Percentiles rank a stretch among this genome's conserved stretches.
phyloP scores from a whole-genome alignment of 192 early-diverging fungal species.

The Coemansia biformis region DNA sequence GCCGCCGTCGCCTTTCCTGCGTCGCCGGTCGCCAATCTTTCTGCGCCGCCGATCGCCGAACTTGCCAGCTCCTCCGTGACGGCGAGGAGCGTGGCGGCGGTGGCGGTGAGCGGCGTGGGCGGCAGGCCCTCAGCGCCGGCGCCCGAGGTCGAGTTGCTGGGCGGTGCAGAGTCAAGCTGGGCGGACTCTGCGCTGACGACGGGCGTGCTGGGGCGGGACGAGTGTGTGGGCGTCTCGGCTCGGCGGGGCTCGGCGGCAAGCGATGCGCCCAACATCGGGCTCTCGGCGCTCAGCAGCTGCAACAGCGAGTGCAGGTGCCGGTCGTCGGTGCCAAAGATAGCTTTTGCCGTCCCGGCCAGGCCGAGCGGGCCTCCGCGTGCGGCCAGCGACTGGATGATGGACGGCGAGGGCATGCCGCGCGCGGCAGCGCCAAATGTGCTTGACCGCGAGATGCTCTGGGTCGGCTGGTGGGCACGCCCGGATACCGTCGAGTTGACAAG shows the following conservation, averaged over 20 bases:
- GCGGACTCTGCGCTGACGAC: too few species aligned
- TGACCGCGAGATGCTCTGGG: conserved; percentile 34
- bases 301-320: conserved; percentile 39
- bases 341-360: conserved; percentile 30
- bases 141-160: too few species aligned
- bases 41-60: conserved; percentile 4
- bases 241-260: too few species aligned
- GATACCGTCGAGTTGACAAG: conserved; percentile 29
- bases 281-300: conserved; percentile 45
- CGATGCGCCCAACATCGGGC: conserved; percentile 42
- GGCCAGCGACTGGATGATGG: conserved; percentile 48
- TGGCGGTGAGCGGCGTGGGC: conserved; percentile 8
- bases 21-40: conserved; percentile 5
- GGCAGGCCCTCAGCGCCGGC: background rate
- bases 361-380: conserved; percentile 15
- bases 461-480: background rate
- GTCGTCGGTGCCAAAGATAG: conserved; percentile 41
- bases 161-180: too few species aligned
- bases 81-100: conserved; percentile 3
- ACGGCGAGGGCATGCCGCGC: conserved; percentile 45
- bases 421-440: conserved; percentile 49
- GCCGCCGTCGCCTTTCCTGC: background rate
- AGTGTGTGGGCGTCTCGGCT: too few species aligned
- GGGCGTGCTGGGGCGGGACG: too few species aligned
- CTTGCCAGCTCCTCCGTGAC: conserved; percentile 13